Evolutionary conservation across 129 eudicot species (phyloP).

Genomic region (Sambucus nigra): DNA sequence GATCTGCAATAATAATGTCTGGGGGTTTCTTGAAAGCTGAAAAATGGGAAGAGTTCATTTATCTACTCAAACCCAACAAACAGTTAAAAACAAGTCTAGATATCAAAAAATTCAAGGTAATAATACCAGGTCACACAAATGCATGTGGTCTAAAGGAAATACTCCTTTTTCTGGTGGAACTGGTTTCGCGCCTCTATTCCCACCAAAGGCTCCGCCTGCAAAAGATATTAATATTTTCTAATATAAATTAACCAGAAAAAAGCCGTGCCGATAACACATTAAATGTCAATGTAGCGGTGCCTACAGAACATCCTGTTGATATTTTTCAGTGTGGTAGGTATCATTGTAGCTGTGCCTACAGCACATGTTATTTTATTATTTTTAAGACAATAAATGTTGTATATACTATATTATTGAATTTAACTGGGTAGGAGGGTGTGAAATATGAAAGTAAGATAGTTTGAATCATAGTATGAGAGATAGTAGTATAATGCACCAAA

Average conservation of each 20-base stretch:
- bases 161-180: constrained; percentile 91
- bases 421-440: too few relatives aligned
- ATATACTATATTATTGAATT: too few relatives aligned
- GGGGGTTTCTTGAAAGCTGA: neutral
- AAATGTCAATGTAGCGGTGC: too few relatives aligned
- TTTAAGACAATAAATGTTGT: too few relatives aligned
- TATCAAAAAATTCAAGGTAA: neutral
- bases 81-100: neutral
- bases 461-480: too few relatives aligned
- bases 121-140: constrained; percentile 72
- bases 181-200: constrained; percentile 74
- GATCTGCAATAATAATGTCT: neutral
- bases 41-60: neutral
- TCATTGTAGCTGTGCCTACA: too few relatives aligned
- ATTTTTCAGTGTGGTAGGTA: too few relatives aligned
- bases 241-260: neutral
- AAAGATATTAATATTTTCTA: neutral
- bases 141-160: constrained; percentile 78
- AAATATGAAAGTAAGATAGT: too few relatives aligned
- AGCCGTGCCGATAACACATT: too few relatives aligned
- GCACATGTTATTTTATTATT: too few relatives aligned
- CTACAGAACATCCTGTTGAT: too few relatives aligned
- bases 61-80: neutral
- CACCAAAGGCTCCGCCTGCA: constrained; percentile 88
- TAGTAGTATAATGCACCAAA: too few relatives aligned